phyloP scores from a whole-genome alignment of 2,329 filamentous ascomycete genomes.

The Dothideomycetes sp. region DNA sequence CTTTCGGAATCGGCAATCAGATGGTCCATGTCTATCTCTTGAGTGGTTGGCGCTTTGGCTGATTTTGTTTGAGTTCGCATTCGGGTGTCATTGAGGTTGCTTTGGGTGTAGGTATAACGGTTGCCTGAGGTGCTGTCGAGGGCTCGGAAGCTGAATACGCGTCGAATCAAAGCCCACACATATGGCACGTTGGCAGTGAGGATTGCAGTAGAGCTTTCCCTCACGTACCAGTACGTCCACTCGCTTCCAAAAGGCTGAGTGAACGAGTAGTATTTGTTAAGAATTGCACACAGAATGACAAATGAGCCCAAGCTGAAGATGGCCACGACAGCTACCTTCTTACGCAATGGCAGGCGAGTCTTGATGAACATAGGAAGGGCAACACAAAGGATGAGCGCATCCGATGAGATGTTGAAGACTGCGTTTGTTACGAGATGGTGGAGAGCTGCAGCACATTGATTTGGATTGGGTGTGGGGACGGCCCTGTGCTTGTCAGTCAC shows the following conservation, averaged over 20 bases:
- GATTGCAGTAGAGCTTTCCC: constrained; percentile 48
- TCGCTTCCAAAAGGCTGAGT: constrained; percentile 42
- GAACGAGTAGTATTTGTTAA: constrained; percentile 54
- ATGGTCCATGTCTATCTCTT: constrained; percentile 3
- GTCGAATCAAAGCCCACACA: constrained; percentile 34
- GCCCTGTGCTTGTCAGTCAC: constrained; percentile 7
- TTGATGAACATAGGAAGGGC: constrained; percentile 34
- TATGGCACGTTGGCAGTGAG: constrained; percentile 52
- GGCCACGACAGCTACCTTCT: constrained; percentile 43
- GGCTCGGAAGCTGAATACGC: constrained; percentile 9
- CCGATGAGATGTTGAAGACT: constrained; percentile 34
- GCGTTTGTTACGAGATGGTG: constrained; percentile 28
- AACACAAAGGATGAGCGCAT: constrained; percentile 33
- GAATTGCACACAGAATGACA: constrained; percentile 44
- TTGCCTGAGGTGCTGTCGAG: constrained; percentile 6
- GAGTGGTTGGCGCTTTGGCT: neutral
- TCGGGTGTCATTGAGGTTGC: neutral
- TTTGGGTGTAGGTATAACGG: constrained; percentile 1
- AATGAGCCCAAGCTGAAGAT: constrained; percentile 48
- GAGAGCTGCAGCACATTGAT: constrained; percentile 29
- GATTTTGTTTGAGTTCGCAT: neutral
- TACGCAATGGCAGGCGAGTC: constrained; percentile 30
- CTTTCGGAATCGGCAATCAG: constrained; percentile 5
- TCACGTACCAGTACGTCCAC: constrained; percentile 51
- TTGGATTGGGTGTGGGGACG: constrained; percentile 17